These are phyloP conservation scores for Dichotomocladium elegans DNA, from an alignment of 371 early-diverging fungal genomes.

Conservation along the genomic window DNA sequence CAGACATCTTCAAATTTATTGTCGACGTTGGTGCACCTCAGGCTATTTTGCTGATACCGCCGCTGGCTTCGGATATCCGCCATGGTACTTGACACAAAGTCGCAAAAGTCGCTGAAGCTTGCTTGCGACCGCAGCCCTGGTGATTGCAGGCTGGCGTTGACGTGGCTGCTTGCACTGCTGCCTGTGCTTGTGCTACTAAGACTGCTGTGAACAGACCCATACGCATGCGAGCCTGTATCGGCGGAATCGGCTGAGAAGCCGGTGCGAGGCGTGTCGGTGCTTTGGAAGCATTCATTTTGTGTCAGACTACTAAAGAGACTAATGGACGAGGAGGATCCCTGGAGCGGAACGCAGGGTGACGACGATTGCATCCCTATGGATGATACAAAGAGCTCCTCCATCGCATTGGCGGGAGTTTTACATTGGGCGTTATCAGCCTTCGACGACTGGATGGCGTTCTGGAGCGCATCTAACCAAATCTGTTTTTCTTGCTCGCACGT, in stretches of 20 bases:
- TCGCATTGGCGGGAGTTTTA: neutral
- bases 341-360: neutral
- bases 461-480: slow-evolving; percentile 18
- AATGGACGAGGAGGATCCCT: slow-evolving; percentile 2
- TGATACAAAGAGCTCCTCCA: slow-evolving; percentile 21
- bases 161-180: too few species aligned
- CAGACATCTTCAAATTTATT: slow-evolving; percentile 25
- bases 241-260: neutral
- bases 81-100: slow-evolving; percentile 15
- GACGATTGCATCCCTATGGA: slow-evolving; percentile 10
- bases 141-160: neutral
- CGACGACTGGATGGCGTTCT: slow-evolving; percentile 8
- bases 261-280: neutral
- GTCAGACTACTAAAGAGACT: slow-evolving; percentile 4
- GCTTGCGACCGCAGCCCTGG: slow-evolving; percentile 10
- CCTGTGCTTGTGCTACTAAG: too few species aligned
- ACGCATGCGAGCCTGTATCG: neutral
- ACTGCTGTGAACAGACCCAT: too few species aligned
- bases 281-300: slow-evolving; percentile 1
- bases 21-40: slow-evolving; percentile 14
- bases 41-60: slow-evolving; percentile 16
- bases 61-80: slow-evolving; percentile 16
- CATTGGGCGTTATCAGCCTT: slow-evolving; percentile 6
- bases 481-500: slow-evolving; percentile 21
- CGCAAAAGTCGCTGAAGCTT: slow-evolving; percentile 17